Conservation (phyloP, 1,284 basidiomycete species). For the Ganoderma sinense region DNA sequence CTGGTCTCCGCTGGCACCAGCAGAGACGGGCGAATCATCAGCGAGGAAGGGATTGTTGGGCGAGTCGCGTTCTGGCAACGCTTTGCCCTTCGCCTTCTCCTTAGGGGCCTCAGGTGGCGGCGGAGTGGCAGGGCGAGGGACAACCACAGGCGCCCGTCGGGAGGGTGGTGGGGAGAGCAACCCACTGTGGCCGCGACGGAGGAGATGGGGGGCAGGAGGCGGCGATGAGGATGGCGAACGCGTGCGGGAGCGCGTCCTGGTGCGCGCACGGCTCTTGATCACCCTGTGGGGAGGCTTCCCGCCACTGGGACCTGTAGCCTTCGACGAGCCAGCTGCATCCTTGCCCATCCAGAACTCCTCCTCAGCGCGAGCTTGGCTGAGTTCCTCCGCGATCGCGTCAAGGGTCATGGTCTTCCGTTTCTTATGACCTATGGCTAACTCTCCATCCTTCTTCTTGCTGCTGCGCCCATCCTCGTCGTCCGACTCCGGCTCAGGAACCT, state of each 20-base stretch:
- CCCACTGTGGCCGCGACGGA: slow-evolving; percentile 36
- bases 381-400: slow-evolving; percentile 44
- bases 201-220: slow-evolving; percentile 35
- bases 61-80: slow-evolving; percentile 53
- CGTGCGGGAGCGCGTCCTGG: slow-evolving; percentile 33
- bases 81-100: slow-evolving; percentile 22
- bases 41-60: slow-evolving; percentile 61
- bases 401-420: slow-evolving; percentile 39
- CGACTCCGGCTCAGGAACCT: slow-evolving; percentile 30
- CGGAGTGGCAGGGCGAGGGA: slow-evolving; percentile 31
- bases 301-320: slow-evolving; percentile 10
- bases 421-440: slow-evolving; percentile 36
- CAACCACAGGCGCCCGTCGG: slow-evolving; percentile 36
- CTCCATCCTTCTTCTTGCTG: slow-evolving; percentile 28
- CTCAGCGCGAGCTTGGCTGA: slow-evolving; percentile 40
- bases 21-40: slow-evolving; percentile 21
- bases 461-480: slow-evolving; percentile 24
- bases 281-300: slow-evolving; percentile 18
- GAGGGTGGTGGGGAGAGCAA: slow-evolving; percentile 48
- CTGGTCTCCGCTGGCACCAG: slow-evolving; percentile 18
- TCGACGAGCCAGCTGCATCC: slow-evolving; percentile 17
- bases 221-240: slow-evolving; percentile 42
- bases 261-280: slow-evolving; percentile 25
- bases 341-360: slow-evolving; percentile 45
- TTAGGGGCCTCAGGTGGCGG: slow-evolving; percentile 33